Percentiles rank a stretch among this genome's conserved stretches.
These are phyloP conservation scores for Dispira parvispora DNA, from an alignment of 192 early-diverging fungal genomes.

Conservation along the genomic window DNA sequence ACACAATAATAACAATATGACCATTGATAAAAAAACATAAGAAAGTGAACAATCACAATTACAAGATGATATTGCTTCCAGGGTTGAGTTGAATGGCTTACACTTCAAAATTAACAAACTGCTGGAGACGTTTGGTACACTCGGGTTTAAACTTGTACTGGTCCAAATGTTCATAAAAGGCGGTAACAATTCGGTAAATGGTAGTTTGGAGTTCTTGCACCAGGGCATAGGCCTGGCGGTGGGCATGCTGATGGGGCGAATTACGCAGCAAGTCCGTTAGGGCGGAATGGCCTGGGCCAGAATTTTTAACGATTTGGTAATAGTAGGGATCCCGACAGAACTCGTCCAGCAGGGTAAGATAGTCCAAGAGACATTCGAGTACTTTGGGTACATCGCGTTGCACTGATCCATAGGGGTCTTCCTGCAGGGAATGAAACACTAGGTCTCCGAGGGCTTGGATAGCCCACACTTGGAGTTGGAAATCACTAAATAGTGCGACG, in stretches of 20 bases:
- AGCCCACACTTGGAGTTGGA: conserved; percentile 10
- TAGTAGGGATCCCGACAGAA: conserved; percentile 6
- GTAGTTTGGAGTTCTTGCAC: conserved; percentile 8
- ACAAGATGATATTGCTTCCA: too few relatives aligned
- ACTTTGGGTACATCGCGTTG: not conserved
- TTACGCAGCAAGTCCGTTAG: not conserved
- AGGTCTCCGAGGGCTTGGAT: conserved; percentile 10
- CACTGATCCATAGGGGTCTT: conserved; percentile 4
- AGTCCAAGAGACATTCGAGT: conserved; percentile 1
- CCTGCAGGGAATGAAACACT: not conserved
- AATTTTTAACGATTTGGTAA: too few relatives aligned
- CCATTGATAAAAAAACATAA: too few relatives aligned
- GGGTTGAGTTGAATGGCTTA: not conserved
- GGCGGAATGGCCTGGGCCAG: not conserved
- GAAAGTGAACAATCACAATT: too few relatives aligned
- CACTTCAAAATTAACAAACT: conserved; percentile 1
- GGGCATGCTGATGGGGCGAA: conserved; percentile 5
- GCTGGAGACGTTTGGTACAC: conserved; percentile 5
- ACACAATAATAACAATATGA: too few relatives aligned
- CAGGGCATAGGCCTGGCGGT: conserved; percentile 8
- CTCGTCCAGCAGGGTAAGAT: conserved; percentile 1
- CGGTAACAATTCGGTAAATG: conserved; percentile 6
- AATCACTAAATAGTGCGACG: not conserved
- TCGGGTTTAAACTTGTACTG: conserved; percentile 11
- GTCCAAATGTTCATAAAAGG: conserved; percentile 3